These are phyloP conservation scores for Laetiporus sulphureus DNA, from an alignment of 1,284 basidiomycete species.

Conservation along the genomic window DNA sequence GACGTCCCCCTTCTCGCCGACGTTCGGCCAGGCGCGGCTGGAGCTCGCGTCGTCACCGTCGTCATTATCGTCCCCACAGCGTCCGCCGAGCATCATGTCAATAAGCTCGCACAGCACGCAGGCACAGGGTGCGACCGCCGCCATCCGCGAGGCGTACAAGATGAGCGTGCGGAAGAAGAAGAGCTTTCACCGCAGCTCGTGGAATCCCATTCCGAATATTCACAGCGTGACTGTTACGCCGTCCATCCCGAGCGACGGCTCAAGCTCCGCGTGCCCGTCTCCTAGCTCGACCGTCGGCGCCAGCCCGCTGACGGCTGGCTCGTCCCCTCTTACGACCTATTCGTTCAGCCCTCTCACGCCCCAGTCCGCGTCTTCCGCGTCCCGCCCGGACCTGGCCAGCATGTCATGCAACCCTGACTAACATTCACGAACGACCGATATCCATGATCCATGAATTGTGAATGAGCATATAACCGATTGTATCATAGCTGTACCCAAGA, in stretches of 20 bases:
- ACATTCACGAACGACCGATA: not conserved
- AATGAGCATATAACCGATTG: not conserved
- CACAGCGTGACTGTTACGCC: not conserved
- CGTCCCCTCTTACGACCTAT: slow-evolving; percentile 15
- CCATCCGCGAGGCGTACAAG: slow-evolving; percentile 51
- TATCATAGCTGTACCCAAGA: not conserved
- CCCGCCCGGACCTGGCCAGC: slow-evolving; percentile 9
- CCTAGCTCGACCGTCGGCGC: slow-evolving; percentile 9
- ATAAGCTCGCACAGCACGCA: slow-evolving; percentile 20
- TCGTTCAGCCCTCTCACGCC: slow-evolving; percentile 17
- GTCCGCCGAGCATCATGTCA: slow-evolving; percentile 24
- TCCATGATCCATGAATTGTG: not conserved
- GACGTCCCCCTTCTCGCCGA: slow-evolving; percentile 7
- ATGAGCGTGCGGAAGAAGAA: slow-evolving; percentile 49
- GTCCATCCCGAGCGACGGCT: not conserved
- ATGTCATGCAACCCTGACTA: not conserved
- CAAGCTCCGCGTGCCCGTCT: not conserved
- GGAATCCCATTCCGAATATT: slow-evolving; percentile 30
- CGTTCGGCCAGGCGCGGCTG: slow-evolving; percentile 13
- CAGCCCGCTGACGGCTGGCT: slow-evolving; percentile 12
- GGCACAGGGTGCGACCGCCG: slow-evolving; percentile 31
- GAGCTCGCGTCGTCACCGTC: slow-evolving; percentile 18
- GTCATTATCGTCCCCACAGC: slow-evolving; percentile 9
- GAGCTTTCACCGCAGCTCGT: slow-evolving; percentile 49
- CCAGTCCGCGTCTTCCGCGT: slow-evolving; percentile 1